Percentiles rank a stretch among this genome's conserved stretches.
Conservation (phyloP, 306 rosid species). For the Luffa acutangula region DNA sequence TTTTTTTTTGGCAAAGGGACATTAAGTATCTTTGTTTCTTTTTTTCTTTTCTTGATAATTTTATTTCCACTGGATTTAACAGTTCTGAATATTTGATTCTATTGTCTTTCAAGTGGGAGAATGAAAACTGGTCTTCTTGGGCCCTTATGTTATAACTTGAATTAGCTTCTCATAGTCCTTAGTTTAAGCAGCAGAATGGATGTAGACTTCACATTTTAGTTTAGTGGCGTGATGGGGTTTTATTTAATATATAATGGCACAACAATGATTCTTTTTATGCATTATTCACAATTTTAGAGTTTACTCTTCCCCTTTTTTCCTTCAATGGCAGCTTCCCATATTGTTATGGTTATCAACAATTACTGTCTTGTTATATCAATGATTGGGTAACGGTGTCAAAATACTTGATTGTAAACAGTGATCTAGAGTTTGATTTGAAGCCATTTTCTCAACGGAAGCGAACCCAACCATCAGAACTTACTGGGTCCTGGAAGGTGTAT, state of each 20-base stretch:
- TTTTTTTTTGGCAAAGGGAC: not conserved
- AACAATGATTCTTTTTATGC: not conserved
- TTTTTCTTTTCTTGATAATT: not conserved
- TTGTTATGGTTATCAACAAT: not conserved
- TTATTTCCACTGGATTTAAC: not conserved
- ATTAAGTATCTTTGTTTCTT: constrained; percentile 35
- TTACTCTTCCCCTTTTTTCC: no score
- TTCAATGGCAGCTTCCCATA: not conserved
- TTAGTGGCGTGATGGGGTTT: not conserved
- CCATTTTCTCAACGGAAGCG: constrained; percentile 75
- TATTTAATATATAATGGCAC: not conserved
- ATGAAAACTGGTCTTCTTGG: not conserved
- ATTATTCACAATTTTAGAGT: not conserved
- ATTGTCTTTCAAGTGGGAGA: not conserved
- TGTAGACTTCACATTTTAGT: not conserved
- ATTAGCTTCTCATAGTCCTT: not conserved
- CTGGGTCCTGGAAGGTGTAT: constrained; percentile 88
- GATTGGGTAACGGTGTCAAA: not conserved
- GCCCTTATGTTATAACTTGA: not conserved
- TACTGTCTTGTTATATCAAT: not conserved
- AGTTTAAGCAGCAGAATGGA: not conserved
- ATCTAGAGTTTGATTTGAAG: constrained; percentile 38
- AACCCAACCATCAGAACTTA: constrained; percentile 51
- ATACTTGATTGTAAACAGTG: constrained; percentile 25
- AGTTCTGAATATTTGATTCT: not conserved